A percentile compares a stretch with the other conserved stretches of the same genome.
phyloP scores from a whole-genome alignment of 2,329 filamentous ascomycete species.

The Phyllosticta capitalensis region DNA sequence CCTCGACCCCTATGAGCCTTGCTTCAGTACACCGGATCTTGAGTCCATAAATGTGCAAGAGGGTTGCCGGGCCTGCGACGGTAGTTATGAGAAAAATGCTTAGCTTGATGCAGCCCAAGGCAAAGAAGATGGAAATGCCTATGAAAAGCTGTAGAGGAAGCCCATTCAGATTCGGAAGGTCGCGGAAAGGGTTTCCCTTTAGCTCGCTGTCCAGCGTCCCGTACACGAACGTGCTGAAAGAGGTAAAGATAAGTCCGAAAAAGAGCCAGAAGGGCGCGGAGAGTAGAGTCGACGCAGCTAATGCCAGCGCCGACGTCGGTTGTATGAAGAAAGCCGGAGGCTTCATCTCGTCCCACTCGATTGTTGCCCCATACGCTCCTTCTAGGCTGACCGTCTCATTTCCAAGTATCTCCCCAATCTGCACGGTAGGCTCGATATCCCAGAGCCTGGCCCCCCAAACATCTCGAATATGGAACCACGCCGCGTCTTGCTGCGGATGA shows the following conservation, averaged over 20 bases:
- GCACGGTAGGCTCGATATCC: constrained; percentile 35
- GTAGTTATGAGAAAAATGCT: constrained; percentile 22
- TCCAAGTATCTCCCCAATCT: constrained; percentile 32
- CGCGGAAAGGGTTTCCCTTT: neutral
- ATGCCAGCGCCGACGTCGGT: constrained; percentile 19
- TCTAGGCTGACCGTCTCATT: constrained; percentile 37
- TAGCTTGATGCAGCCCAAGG: constrained; percentile 12
- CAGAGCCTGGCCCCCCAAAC: constrained; percentile 34
- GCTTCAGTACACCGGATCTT: constrained; percentile 34
- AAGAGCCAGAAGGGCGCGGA: constrained; percentile 16
- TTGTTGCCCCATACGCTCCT: constrained; percentile 31
- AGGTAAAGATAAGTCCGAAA: constrained; percentile 9
- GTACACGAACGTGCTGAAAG: neutral
- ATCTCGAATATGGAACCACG: constrained; percentile 35
- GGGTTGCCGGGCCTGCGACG: constrained; percentile 24
- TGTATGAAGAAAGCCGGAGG: constrained; percentile 23
- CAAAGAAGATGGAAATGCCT: constrained; percentile 12
- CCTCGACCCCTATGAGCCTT: constrained; percentile 37
- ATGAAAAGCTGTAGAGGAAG: no score
- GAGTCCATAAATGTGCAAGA: constrained; percentile 29
- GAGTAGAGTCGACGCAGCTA: constrained; percentile 17
- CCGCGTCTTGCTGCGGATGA: constrained; percentile 23
- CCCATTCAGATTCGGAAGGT: no score
- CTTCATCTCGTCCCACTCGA: constrained; percentile 36
- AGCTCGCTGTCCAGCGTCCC: neutral